Percentiles rank a stretch among this genome's conserved stretches.
Evolutionary conservation across 2,329 filamentous ascomycete genomes (phyloP).

Genomic region (Cercospora citrullina): DNA sequence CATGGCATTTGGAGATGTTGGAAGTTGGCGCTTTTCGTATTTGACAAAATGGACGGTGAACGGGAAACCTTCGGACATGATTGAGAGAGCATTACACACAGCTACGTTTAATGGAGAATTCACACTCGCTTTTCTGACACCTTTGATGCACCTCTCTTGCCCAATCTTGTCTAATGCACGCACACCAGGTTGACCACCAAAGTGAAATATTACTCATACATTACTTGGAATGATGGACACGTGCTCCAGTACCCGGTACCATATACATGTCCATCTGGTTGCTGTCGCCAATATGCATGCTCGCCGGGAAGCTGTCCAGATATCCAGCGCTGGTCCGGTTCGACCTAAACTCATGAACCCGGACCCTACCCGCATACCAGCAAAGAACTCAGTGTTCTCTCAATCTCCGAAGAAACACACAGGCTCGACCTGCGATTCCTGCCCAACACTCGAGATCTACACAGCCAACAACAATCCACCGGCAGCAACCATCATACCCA

Average conservation of each 20-base stretch:
- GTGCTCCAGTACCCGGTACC: not conserved
- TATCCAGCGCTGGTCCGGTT: not conserved
- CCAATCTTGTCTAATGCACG: not conserved
- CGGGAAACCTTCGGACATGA: not conserved
- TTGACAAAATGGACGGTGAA: not conserved
- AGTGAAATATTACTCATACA: not conserved
- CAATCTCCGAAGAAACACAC: not conserved
- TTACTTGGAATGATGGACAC: not conserved
- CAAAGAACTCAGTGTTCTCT: not conserved
- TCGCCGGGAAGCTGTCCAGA: not conserved
- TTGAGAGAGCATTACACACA: constrained; percentile 6
- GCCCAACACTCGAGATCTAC: not conserved
- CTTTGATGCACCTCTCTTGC: not conserved
- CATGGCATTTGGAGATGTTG: not conserved
- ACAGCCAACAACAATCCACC: not conserved
- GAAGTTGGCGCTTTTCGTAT: not conserved
- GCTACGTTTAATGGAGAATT: constrained; percentile 13
- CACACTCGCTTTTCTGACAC: constrained; percentile 9
- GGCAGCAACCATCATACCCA: not conserved
- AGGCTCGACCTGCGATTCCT: not conserved
- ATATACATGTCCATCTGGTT: not conserved
- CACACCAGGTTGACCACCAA: not conserved
- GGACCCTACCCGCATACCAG: not conserved
- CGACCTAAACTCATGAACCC: not conserved
- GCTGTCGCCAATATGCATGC: not conserved